These are phyloP conservation scores for Trichophyton mentagrophytes DNA, from an alignment of 2,329 filamentous ascomycete genomes.

Conservation along the genomic window DNA sequence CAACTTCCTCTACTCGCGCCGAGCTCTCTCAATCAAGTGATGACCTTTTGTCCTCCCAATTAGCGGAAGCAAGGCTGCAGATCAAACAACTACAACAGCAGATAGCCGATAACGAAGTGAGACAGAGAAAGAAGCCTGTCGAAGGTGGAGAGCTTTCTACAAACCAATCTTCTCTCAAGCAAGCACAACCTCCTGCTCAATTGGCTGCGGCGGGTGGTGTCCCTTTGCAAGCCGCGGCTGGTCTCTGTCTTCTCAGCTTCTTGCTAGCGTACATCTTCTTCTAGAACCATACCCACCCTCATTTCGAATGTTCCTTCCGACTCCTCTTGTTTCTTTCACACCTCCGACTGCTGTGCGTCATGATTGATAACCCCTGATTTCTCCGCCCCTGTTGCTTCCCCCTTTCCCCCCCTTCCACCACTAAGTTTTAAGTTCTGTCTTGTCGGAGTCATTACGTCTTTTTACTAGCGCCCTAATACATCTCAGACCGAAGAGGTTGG, in stretches of 20 bases:
- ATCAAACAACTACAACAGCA: conserved; percentile 56
- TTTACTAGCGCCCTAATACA: not conserved
- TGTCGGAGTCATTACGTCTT: not conserved
- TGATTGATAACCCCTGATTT: not conserved
- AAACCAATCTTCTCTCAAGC: conserved; percentile 24
- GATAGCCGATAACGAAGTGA: conserved; percentile 53
- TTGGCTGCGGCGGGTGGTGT: conserved; percentile 58
- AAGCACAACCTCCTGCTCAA: conserved; percentile 41
- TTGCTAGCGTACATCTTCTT: conserved; percentile 94
- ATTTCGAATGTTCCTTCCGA: not conserved
- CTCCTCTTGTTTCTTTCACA: not conserved
- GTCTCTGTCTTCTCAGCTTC: conserved; percentile 79
- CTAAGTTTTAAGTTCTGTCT: not conserved
- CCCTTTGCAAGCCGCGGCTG: conserved; percentile 70
- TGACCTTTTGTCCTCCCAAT: conserved; percentile 48
- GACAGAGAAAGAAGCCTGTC: conserved; percentile 60
- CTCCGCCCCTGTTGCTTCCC: not conserved
- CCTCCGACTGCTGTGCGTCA: not conserved
- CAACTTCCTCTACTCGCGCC: conserved; percentile 24
- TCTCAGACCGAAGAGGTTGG: not conserved
- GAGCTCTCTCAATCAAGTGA: conserved; percentile 45
- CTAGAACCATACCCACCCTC: conserved; percentile 33
- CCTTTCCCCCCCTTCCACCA: not conserved
- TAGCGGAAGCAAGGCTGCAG: conserved; percentile 60
- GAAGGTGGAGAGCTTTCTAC: conserved; percentile 40